Base-by-base conservation (phyloP, 108 stramenopile genomes). In the Nitzschia sp. region DNA sequence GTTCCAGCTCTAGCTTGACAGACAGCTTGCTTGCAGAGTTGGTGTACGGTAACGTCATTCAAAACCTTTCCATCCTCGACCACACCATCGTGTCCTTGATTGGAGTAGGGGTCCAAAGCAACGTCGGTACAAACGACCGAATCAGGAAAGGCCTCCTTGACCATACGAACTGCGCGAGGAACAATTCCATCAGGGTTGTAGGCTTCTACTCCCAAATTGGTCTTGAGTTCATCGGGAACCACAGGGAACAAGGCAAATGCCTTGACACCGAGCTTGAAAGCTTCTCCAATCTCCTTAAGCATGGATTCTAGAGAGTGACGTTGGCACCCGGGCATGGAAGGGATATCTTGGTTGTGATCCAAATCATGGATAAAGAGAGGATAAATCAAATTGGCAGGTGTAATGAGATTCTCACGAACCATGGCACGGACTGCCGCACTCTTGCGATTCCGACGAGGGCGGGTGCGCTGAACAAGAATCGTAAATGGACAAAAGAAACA, bases 311-410 rank as follows among this genome's bases (percentile, higher is more conserved):
- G 76, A 22, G 88, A 88, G 71, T 96, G 95, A 53, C 97, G 88
- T 51, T 82, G 77, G 61, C 95, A 96, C 69, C 96, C 97, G 41
- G 97, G 97, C 97, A 98, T 98, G 64, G 91, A 90, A 39, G 80
- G 58, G 62, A 98, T 98, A 7, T 82, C 80, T 66, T 73, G 70
- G 53, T 95, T 86, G 69, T 77, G 82, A 48, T 86, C 80, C 70
- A 96, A 92, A 26, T 98, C 97, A 76, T 97, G 96, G 61, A 98
- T 98, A 79, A 98, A 98, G 6, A 98, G 89, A 41, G 97, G 97
- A 72, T 97, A 97, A 54, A 98, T 97, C 73, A 98, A 96, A 75
- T 98, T 95, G 53, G 88, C 77, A 20, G 96, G 96, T 6, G 95
- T 92, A 43, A 98, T 92, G 69, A 96, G 88, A 68, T 82, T 93